These are phyloP conservation scores for Blastobotrys peoriensis DNA, from an alignment of 805 yeast genomes.

Conservation along the genomic window DNA sequence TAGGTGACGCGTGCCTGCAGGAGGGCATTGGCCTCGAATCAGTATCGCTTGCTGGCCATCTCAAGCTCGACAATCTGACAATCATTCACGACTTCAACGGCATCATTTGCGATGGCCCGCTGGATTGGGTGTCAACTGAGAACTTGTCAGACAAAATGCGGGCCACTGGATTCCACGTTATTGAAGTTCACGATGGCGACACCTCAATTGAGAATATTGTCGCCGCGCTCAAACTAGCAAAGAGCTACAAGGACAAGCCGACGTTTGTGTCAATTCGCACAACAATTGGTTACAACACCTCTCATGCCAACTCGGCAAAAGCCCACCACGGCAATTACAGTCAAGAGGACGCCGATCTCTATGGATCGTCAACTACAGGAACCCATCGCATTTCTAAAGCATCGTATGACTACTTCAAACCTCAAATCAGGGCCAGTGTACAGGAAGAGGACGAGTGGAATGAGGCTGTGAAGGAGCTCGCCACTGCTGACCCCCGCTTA, in stretches of 20 bases:
- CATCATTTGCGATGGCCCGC: constrained; percentile 35
- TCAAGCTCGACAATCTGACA: constrained; percentile 33
- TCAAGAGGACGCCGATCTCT: constrained; percentile 23
- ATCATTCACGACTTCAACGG: constrained; percentile 36
- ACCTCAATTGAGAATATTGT: constrained; percentile 29
- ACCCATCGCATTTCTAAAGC: constrained; percentile 25
- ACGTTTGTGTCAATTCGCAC: constrained; percentile 34
- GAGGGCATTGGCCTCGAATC: constrained; percentile 39
- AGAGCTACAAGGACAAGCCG: constrained; percentile 29
- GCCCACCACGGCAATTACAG: constrained; percentile 37
- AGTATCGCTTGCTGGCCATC: constrained; percentile 36
- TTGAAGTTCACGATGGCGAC: constrained; percentile 33
- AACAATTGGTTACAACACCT: constrained; percentile 32
- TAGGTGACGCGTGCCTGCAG: constrained; percentile 39
- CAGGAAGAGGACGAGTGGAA: constrained; percentile 27
- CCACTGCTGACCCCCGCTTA: constrained; percentile 26
- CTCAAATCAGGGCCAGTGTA: background rate
- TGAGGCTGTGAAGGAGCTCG: constrained; percentile 21
- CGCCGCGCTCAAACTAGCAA: constrained; percentile 33
- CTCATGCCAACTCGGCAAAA: constrained; percentile 27
- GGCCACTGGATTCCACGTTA: constrained; percentile 35
- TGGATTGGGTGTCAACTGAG: constrained; percentile 32
- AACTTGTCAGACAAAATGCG: constrained; percentile 30
- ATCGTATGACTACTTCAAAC: constrained; percentile 30
- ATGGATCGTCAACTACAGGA: constrained; percentile 13